Percentiles rank a stretch among this genome's conserved stretches.
Conservation (phyloP, 805 yeast genomes). For the Wickerhamomyces pijperi region DNA sequence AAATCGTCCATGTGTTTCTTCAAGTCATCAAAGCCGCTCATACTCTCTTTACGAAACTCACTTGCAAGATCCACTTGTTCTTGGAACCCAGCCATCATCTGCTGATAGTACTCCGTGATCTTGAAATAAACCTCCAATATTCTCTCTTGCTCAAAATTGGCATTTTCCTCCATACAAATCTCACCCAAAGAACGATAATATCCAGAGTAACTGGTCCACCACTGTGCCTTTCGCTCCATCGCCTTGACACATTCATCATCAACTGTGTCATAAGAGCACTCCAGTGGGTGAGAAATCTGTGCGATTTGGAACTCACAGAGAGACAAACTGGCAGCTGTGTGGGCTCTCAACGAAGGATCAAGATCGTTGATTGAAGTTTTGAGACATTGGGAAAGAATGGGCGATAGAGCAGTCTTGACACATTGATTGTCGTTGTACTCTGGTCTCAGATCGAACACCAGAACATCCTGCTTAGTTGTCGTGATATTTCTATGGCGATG, state of each 20-base stretch:
- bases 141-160: slow-evolving; percentile 42
- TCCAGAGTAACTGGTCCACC: slow-evolving; percentile 71
- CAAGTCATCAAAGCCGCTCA: slow-evolving; percentile 4
- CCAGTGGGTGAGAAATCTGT: slow-evolving; percentile 21
- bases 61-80: slow-evolving; percentile 11
- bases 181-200: slow-evolving; percentile 43
- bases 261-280: slow-evolving; percentile 12
- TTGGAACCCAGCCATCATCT: slow-evolving; percentile 9
- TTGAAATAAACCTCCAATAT: slow-evolving; percentile 34
- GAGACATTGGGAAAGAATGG: slow-evolving; percentile 30
- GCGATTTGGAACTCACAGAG: slow-evolving; percentile 45
- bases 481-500: slow-evolving; percentile 10
- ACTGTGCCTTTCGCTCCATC: slow-evolving; percentile 36
- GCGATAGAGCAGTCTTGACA: slow-evolving; percentile 27
- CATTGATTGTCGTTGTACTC: slow-evolving; percentile 18
- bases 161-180: slow-evolving; percentile 40
- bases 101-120: slow-evolving; percentile 27
- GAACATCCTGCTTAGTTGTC: slow-evolving; percentile 3
- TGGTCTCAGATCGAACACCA: slow-evolving; percentile 4
- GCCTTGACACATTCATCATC: slow-evolving; percentile 27
- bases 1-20: slow-evolving; percentile 9
- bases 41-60: slow-evolving; percentile 10
- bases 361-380: slow-evolving; percentile 28
- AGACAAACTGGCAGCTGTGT: slow-evolving; percentile 36
- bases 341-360: slow-evolving; percentile 21